These are phyloP conservation scores for Pseudoneurospora amorphoporcata DNA, from an alignment of 495 filamentous ascomycete genomes.

Conservation along the genomic window DNA sequence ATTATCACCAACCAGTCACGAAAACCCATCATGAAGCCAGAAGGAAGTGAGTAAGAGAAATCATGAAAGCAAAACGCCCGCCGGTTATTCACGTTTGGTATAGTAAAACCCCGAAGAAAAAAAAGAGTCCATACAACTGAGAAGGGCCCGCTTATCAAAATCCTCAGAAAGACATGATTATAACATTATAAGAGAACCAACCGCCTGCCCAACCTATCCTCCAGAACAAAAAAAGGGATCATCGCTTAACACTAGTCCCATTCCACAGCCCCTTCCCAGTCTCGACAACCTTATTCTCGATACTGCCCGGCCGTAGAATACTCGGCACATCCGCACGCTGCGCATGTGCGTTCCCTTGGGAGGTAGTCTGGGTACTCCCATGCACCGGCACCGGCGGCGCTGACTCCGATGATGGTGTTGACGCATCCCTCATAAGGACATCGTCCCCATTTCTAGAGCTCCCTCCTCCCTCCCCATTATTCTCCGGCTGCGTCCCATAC, in stretches of 20 bases:
- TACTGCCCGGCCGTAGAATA: conserved; percentile 21
- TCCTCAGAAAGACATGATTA: background rate
- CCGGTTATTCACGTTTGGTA: background rate
- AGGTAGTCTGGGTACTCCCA: conserved; percentile 7
- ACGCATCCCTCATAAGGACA: conserved; percentile 28
- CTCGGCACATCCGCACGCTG: conserved; percentile 11
- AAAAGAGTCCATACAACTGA: background rate
- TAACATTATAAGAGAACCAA: background rate
- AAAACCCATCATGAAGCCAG: background rate
- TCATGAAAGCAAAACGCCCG: background rate
- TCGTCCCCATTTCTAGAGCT: conserved; percentile 14
- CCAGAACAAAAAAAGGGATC: background rate
- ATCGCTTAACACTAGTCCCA: conserved; percentile 14
- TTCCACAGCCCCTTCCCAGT: conserved; percentile 25
- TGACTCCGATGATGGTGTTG: background rate
- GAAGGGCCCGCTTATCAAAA: background rate
- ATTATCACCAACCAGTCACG: background rate
- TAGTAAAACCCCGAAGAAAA: background rate
- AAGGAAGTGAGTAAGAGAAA: background rate
- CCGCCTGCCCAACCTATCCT: background rate
- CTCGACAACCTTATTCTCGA: conserved; percentile 22
- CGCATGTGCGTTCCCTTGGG: background rate
- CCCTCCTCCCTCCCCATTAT: background rate
- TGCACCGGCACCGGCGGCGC: conserved; percentile 4
- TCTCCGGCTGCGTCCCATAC: conserved; percentile 24